A percentile compares a stretch with the other conserved stretches of the same genome.
phyloP scores from a whole-genome alignment of 2,329 filamentous ascomycete genomes.

The Zymoseptoria ardabiliae region DNA sequence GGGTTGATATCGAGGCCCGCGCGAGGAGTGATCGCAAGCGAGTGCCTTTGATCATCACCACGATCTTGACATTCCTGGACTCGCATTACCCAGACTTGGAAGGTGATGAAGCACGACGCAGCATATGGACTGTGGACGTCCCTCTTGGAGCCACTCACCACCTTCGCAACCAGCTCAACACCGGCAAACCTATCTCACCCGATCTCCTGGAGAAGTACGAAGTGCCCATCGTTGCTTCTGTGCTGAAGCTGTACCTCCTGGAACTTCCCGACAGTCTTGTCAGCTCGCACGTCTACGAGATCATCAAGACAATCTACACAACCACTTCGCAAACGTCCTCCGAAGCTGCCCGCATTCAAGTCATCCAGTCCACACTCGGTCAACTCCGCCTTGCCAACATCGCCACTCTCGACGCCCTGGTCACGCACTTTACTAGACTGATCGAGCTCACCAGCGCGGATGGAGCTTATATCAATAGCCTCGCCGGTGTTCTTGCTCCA shows the following conservation, averaged over 20 bases:
- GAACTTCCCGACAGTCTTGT: constrained; percentile 97
- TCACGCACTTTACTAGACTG: constrained; percentile 94
- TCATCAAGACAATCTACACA: constrained; percentile 93
- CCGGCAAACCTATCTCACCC: constrained; percentile 68
- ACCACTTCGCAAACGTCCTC: constrained; percentile 69
- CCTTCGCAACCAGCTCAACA: constrained; percentile 75
- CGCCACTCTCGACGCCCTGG: constrained; percentile 94
- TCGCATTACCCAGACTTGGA: constrained; percentile 96
- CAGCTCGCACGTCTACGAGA: constrained; percentile 96
- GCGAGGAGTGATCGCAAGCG: constrained; percentile 92
- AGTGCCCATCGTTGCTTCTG: constrained; percentile 84
- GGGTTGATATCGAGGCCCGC: constrained; percentile 92
- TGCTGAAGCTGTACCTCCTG: constrained; percentile 87
- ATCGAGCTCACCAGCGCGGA: constrained; percentile 96
- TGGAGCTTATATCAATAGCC: constrained; percentile 68
- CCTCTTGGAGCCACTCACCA: constrained; percentile 78
- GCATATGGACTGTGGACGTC: constrained; percentile 91
- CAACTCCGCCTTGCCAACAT: constrained; percentile 95
- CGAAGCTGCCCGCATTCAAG: constrained; percentile 73
- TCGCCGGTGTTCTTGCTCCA: constrained; percentile 69
- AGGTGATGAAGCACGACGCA: constrained; percentile 84
- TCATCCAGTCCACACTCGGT: constrained; percentile 90
- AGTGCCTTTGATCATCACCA: constrained; percentile 85
- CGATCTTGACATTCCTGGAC: constrained; percentile 88
- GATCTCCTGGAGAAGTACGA: constrained; percentile 82